Evolutionary conservation across 2,329 filamentous ascomycete species (phyloP), one percentile per base, ranked within the genome.

Genomic region (Penicillium italicum): DNA sequence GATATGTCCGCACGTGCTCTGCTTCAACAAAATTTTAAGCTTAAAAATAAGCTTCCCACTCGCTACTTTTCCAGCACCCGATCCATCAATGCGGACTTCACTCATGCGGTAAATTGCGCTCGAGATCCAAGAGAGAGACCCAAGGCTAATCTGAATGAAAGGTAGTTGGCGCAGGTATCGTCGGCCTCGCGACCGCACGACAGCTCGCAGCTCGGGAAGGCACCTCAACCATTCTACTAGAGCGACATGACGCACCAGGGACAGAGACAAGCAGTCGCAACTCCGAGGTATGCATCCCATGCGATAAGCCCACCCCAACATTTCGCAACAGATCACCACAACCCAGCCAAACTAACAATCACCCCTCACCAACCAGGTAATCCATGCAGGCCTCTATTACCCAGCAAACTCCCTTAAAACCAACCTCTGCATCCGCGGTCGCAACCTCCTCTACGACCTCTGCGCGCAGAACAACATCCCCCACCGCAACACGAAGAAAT

Each of bases 371-470:
- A 20, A 12, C 8, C 57, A 85, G 83, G 93, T 97, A 53, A 95
- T 99, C 65, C 94, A 99, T 72, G 94, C 90, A 1, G 94, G 94
- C 14, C 82, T 97, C 61, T 97, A 97, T 81, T 97, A 97, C 74
- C 90, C 89, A 16, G 71, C 80, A 6, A 74, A 77, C 38, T 87
- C 86, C 1, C 83, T 97, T 50, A 99, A 99, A 76, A 91, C 92
- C 1, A 76, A 77, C 16, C 83, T 99, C 12, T 99, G 94, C 76
- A 80, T 97, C 61, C 77, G 79, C 31, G 94, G 94, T 57, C 87
- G 87, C 64, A 71, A 86, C 31, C 79, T 91, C 71, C 79, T 97
- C 56, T 99, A 99, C 75, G 80, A 79, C 4, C 83, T 96, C 40
- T 97, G 93, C 77, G 74, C 77, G 5, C 76, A 76, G 54, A 78